Base-by-base conservation (phyloP, 2,329 filamentous ascomycete species). In the Westerdykella ornata region DNA sequence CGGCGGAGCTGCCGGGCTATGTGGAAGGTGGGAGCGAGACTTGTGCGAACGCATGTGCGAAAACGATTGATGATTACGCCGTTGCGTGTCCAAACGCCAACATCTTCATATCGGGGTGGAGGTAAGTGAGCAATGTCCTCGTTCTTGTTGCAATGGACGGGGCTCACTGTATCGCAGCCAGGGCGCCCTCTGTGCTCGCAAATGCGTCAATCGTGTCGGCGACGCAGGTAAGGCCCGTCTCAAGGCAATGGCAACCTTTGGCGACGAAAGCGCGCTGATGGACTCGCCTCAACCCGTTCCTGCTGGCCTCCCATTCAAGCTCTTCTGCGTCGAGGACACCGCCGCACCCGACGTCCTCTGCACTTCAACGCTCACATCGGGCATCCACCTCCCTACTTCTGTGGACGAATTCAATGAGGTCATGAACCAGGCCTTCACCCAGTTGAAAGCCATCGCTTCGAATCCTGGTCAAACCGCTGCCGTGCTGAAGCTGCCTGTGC, bases 111-210 rank as follows among this genome's bases (percentile, higher is more conserved):
- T n/a, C n/a, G n/a, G n/a, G n/a, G n/a, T n/a, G n/a, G n/a, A n/a
- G n/a, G n/a, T n/a, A n/a, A n/a, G n/a, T n/a, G n/a, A n/a, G n/a
- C n/a, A n/a, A n/a, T n/a, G n/a, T n/a, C n/a, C n/a, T n/a, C n/a
- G n/a, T n/a, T n/a, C 40, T 48, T 18, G 22, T 46, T 2, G 35
- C 41, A 11, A 43, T 48, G 46, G 46, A 46, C 40, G 12, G 28
- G 11, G 13, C 22, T 35, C 28, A 45, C 14, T 5, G 26, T 15
- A 4, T 3, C 6, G 36, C 29, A 46, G 44, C 16, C 43, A 48
- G 38, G 46, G 46, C 14, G 43, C 43, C 6, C 46, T 48, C 33
- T 45, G 43, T 31, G 41, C 43, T 1, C 46, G 46, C 29, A 48
- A 45, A 33, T 39, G 40, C 26, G 17, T 48, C 11, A 41, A 48